These are phyloP conservation scores for Diaporthe sp. DNA, from an alignment of 2,329 filamentous ascomycete genomes.

Conservation along the genomic window DNA sequence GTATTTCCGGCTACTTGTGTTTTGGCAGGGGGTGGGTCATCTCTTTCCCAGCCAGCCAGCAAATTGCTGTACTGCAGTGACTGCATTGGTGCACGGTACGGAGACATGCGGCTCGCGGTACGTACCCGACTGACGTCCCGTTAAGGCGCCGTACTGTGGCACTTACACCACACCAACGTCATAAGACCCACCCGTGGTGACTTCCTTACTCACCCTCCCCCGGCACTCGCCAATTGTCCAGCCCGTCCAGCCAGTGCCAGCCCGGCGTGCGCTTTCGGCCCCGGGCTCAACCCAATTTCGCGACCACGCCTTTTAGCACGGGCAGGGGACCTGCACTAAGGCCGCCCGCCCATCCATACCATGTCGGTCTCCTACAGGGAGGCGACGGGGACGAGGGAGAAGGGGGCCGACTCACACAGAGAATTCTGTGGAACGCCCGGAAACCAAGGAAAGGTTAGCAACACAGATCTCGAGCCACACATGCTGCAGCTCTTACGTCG, in stretches of 20 bases:
- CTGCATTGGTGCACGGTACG: not conserved
- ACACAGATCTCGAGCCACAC: not conserved
- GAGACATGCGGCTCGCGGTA: constrained; percentile 23
- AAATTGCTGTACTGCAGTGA: not conserved
- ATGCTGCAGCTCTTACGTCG: constrained; percentile 33
- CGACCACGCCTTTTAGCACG: constrained; percentile 2
- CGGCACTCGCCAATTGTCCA: not conserved
- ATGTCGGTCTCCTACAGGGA: constrained; percentile 1
- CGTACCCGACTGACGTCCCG: not conserved
- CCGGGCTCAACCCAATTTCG: constrained; percentile 25
- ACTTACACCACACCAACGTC: constrained; percentile 38
- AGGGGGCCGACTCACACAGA: not conserved
- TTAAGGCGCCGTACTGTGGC: not conserved
- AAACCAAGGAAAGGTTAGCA: constrained; percentile 35
- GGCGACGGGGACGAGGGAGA: constrained; percentile 15
- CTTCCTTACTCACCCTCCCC: not conserved
- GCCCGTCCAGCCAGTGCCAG: not conserved
- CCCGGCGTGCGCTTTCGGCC: constrained; percentile 1
- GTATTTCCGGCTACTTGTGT: not conserved
- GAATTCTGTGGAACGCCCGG: constrained; percentile 29
- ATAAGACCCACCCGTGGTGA: constrained; percentile 34
- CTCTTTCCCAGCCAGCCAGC: not conserved
- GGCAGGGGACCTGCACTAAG: not conserved
- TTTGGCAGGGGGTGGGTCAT: not conserved
- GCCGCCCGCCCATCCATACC: not conserved